Evolutionary conservation across 176 grass and related monocot species (phyloP).

Genomic region (Saccharum officinarum): DNA sequence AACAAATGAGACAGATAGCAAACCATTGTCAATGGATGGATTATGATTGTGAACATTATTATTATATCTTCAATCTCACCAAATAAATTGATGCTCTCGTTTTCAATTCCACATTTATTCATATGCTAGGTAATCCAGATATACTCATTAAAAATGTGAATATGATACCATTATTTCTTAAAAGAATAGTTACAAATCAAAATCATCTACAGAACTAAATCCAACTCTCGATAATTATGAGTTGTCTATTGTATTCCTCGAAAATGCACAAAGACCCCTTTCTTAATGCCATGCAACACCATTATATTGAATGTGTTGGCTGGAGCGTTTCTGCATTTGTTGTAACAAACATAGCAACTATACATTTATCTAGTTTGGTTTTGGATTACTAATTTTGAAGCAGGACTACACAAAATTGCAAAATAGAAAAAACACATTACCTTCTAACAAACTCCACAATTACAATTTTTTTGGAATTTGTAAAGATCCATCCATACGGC

Average conservation of each 20-base stretch:
- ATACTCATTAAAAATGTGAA: background rate
- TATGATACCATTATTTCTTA: background rate
- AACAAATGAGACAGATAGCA: background rate
- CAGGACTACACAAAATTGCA: background rate
- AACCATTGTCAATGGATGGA: background rate
- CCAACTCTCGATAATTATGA: background rate
- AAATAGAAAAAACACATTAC: background rate
- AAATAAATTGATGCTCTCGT: background rate
- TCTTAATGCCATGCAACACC: background rate
- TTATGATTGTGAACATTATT: background rate
- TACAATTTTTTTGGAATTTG: background rate
- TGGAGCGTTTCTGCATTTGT: slow-evolving; percentile 5
- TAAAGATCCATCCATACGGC: slow-evolving; percentile 1
- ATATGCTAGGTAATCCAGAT: background rate
- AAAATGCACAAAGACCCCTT: background rate
- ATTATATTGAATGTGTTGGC: slow-evolving; percentile 1
- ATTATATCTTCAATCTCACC: background rate
- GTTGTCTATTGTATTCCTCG: background rate
- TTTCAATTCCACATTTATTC: background rate
- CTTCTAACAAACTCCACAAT: slow-evolving; percentile 3
- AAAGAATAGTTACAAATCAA: background rate
- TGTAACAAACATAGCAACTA: background rate
- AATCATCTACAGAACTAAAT: background rate
- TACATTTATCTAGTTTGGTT: slow-evolving; percentile 14
- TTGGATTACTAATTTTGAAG: background rate